These are phyloP conservation scores for Cordyceps militaris DNA, from an alignment of 2,329 filamentous ascomycete genomes.

Conservation along the genomic window DNA sequence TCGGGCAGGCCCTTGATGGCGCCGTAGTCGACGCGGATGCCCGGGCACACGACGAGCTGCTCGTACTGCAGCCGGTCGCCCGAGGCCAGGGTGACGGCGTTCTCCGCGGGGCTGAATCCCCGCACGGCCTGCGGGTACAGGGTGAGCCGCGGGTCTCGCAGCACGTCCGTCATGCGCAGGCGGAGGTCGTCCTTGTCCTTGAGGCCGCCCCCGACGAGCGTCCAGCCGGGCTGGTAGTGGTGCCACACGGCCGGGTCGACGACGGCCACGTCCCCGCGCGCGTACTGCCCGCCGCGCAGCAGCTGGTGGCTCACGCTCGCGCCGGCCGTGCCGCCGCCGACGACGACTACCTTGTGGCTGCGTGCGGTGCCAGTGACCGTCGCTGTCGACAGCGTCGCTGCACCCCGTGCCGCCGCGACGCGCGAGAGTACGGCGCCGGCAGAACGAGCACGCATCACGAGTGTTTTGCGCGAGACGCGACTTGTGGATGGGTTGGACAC, in stretches of 20 bases:
- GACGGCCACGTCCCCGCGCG: constrained; percentile 53
- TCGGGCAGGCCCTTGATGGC: constrained; percentile 50
- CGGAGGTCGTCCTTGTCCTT: constrained; percentile 55
- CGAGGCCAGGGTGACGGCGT: constrained; percentile 46
- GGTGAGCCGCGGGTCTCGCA: constrained; percentile 55
- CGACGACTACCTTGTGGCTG: constrained; percentile 56
- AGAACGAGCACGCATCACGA: background rate
- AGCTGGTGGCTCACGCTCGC: constrained; percentile 62
- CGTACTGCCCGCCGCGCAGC: constrained; percentile 49
- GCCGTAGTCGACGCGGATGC: constrained; percentile 44
- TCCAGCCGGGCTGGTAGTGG: constrained; percentile 65
- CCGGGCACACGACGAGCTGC: constrained; percentile 56
- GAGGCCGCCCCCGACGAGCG: constrained; percentile 58
- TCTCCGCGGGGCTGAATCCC: constrained; percentile 48
- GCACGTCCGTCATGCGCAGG: constrained; percentile 39
- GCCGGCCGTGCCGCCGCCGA: constrained; percentile 61
- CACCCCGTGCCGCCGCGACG: background rate
- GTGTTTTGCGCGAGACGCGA: background rate
- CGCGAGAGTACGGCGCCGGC: background rate
- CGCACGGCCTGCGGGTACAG: constrained; percentile 49
- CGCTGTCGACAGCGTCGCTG: background rate
- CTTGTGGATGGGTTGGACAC: background rate
- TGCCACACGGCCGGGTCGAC: constrained; percentile 57
- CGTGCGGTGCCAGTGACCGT: background rate
- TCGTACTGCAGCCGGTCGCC: constrained; percentile 54